Evolutionary conservation across 1,284 basidiomycete genomes (phyloP).

Genomic region (Thelephora terrestris): DNA sequence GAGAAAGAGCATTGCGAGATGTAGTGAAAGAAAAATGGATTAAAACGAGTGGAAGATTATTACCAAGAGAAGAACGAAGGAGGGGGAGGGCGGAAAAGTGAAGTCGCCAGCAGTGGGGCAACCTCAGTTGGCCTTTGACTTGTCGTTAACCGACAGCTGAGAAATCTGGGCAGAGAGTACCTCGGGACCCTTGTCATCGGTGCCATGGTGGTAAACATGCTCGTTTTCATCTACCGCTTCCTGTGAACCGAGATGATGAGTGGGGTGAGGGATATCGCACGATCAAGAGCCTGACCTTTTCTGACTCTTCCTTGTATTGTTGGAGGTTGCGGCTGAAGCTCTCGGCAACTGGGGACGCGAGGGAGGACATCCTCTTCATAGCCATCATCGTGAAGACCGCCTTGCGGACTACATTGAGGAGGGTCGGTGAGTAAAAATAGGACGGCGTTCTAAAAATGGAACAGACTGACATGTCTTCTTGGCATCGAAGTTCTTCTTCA

Average conservation of each 20-base stretch:
- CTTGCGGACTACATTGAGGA: conserved; percentile 56
- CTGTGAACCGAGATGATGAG: neutral
- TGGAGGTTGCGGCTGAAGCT: conserved; percentile 53
- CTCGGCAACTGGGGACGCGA: conserved; percentile 36
- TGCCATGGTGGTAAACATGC: neutral
- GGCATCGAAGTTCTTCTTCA: conserved; percentile 84
- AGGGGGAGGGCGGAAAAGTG: too few species aligned
- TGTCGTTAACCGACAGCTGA: too few species aligned
- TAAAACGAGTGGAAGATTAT: too few species aligned
- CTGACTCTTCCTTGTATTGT: conserved; percentile 75
- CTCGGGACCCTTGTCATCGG: neutral
- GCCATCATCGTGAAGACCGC: conserved; percentile 82
- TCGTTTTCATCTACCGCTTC: neutral
- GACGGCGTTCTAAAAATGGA: conserved; percentile 3
- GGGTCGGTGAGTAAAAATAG: conserved; percentile 4
- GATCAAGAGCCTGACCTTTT: conserved; percentile 35
- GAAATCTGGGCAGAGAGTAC: too few species aligned
- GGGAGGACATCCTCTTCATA: conserved; percentile 64
- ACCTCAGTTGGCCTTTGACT: too few species aligned
- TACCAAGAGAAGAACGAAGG: too few species aligned
- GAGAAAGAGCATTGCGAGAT: too few species aligned
- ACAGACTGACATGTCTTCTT: conserved; percentile 69
- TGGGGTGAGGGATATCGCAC: neutral
- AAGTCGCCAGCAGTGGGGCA: too few species aligned
- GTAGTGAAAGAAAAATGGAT: too few species aligned